Conservation (phyloP, 768 basidiomycete species). For the Pleurotus platypus region DNA sequence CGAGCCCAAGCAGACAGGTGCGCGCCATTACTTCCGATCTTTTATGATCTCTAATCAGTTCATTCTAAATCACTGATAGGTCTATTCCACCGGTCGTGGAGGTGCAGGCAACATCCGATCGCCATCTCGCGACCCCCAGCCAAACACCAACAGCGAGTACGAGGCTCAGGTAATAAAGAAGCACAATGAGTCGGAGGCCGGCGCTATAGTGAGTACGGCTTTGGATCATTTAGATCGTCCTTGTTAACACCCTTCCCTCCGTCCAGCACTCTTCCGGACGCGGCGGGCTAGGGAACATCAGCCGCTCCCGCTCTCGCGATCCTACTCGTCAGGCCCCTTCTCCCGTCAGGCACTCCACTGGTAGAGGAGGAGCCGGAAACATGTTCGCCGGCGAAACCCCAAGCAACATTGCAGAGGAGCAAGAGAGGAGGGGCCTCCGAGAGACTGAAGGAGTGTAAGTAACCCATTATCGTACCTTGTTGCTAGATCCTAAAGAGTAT, state of each 20-base stretch:
- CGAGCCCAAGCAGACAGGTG: slow-evolving; percentile 22
- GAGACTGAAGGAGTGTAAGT: slow-evolving; percentile 11
- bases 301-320: slow-evolving; percentile 52
- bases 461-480: too few species aligned
- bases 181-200: slow-evolving; percentile 26
- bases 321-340: slow-evolving; percentile 9
- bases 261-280: slow-evolving; percentile 56
- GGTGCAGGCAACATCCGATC: slow-evolving; percentile 86
- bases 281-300: slow-evolving; percentile 64
- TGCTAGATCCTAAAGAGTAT: not conserved
- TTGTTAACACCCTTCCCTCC: slow-evolving; percentile 3
- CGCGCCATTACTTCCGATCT: not conserved
- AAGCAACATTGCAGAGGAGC: slow-evolving; percentile 6
- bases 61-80: slow-evolving; percentile 20
- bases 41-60: not conserved
- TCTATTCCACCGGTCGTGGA: slow-evolving; percentile 68
- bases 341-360: slow-evolving; percentile 12
- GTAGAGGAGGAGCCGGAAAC: slow-evolving; percentile 18
- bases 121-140: slow-evolving; percentile 53
- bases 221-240: not conserved
- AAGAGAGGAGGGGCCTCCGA: slow-evolving; percentile 9
- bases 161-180: slow-evolving; percentile 31
- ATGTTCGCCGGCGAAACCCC: slow-evolving; percentile 10
- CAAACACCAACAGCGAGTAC: slow-evolving; percentile 21
- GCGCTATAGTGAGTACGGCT: slow-evolving; percentile 28